Evolutionary conservation across 768 basidiomycete genomes (phyloP).

Genomic region (Cystobasidium tubakii): DNA sequence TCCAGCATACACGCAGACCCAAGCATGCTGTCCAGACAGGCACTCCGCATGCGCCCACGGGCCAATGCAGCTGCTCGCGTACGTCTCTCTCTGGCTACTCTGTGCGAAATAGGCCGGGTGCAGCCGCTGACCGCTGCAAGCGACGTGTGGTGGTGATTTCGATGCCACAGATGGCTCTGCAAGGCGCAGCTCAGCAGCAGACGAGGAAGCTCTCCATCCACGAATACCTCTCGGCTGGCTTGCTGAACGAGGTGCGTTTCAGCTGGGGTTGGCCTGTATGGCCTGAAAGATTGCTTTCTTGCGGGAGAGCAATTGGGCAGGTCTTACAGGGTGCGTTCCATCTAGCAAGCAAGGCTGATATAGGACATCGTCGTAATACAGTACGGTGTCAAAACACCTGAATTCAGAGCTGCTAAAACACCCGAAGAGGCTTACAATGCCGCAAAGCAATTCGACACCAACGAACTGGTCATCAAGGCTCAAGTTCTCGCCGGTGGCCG

Average conservation of each 20-base stretch:
- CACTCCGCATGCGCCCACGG: constrained; percentile 10
- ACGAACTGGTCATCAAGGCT: constrained; percentile 90
- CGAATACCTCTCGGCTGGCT: constrained; percentile 92
- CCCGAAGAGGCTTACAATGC: constrained; percentile 83
- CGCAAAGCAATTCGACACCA: constrained; percentile 61
- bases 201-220: constrained; percentile 60
- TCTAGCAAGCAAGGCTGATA: constrained; percentile 3
- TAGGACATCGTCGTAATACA: constrained; percentile 47
- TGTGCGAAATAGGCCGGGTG: background rate
- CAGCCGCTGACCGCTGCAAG: background rate
- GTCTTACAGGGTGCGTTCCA: too few relatives aligned
- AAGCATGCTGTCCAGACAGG: constrained; percentile 2
- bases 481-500: constrained; percentile 98
- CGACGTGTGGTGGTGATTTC: background rate
- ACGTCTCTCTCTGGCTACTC: background rate
- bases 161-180: background rate
- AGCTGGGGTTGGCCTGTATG: background rate
- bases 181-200: constrained; percentile 38
- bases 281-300: background rate
- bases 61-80: constrained; percentile 3
- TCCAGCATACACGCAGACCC: background rate
- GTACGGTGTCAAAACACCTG: constrained; percentile 95
- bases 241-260: constrained; percentile 77
- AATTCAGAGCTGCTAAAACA: constrained; percentile 76
- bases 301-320: background rate